phyloP scores from a whole-genome alignment of 371 early-diverging fungal genomes.

The Syncephalastrum monosporum region DNA sequence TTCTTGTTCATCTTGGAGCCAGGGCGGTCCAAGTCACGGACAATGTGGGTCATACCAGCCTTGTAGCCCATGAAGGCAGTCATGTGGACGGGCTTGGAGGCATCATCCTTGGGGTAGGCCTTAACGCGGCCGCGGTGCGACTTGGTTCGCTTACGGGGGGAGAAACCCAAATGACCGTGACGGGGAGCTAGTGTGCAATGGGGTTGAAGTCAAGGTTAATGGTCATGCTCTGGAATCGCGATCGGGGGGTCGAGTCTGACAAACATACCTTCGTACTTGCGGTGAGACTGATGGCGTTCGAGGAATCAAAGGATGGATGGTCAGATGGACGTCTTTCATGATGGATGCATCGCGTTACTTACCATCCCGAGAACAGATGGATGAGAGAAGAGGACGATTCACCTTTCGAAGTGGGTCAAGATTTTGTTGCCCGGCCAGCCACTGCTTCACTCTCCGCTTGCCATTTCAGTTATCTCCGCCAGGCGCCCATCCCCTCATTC shows the following conservation, averaged over 20 bases:
- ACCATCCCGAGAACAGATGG: slow-evolving; percentile 26
- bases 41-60: slow-evolving; percentile 99
- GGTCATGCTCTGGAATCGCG: no score
- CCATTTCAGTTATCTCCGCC: no score
- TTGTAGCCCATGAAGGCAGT: slow-evolving; percentile 99
- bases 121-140: slow-evolving; percentile 96
- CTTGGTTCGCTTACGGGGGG: slow-evolving; percentile 97
- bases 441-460: no score
- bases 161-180: slow-evolving; percentile 99
- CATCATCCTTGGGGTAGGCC: slow-evolving; percentile 99
- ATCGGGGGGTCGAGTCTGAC: not conserved
- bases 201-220: no score
- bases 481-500: no score
- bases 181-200: slow-evolving; percentile 69
- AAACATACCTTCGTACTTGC: slow-evolving; percentile 25
- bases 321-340: slow-evolving; percentile 15
- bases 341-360: slow-evolving; percentile 15
- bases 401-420: no score
- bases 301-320: slow-evolving; percentile 10
- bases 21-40: slow-evolving; percentile 98
- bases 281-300: slow-evolving; percentile 16
- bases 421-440: no score
- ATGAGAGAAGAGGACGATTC: slow-evolving; percentile 19
- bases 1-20: slow-evolving; percentile 99
- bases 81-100: slow-evolving; percentile 94